Evolutionary conservation across 257 asterid species (phyloP), one percentile per base, ranked within the genome.

Genomic region (Knoxia roxburghii): DNA sequence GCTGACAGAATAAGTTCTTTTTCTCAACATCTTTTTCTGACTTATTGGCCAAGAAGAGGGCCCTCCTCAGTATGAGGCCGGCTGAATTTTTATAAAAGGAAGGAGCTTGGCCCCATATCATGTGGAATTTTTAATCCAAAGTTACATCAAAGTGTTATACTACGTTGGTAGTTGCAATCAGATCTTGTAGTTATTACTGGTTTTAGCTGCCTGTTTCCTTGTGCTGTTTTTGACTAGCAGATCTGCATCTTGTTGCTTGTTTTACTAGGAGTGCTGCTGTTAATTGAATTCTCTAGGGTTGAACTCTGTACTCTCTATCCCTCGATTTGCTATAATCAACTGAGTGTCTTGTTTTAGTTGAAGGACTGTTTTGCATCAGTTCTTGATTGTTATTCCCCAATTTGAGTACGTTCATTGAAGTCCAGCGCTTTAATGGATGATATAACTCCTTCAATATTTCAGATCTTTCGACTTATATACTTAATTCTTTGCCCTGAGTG

Each of bases 201-300:
- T 64, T 70, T 58, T 49, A n/a, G 23, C 11, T 40, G 35, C 70
- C 63, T 59, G 59, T 67, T 35, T 41, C 41, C 30, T 33, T 4
- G 50, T 63, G 39, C 15, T 30, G 46, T n/a, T 39, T 74, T 74
- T 70, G 64, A 72, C 78, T 49, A 50, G 61, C 76, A 68, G 89
- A 87, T 87, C 79, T 73, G 82, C 79, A 40, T 29, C 48, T 10
- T 23, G 63, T 68, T 70, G 73, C 49, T 21, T 40, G 69, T 72
- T 80, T 76, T 20, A 26, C 65, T 72, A 4, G 62, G 67, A 64
- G 54, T 41, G 24, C 39, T 33, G 8, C 13, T 48, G 54, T 24
- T 56, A 2, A 50, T 55, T 49, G 24, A 46, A 35, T 64, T 59
- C 53, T 46, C 24, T 10, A 49, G 60, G 20, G 13, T 49, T 52